A percentile compares a stretch with the other conserved stretches of the same genome.
phyloP scores from a whole-genome alignment of 495 filamentous ascomycete species.

The Penicillium ucsense region DNA sequence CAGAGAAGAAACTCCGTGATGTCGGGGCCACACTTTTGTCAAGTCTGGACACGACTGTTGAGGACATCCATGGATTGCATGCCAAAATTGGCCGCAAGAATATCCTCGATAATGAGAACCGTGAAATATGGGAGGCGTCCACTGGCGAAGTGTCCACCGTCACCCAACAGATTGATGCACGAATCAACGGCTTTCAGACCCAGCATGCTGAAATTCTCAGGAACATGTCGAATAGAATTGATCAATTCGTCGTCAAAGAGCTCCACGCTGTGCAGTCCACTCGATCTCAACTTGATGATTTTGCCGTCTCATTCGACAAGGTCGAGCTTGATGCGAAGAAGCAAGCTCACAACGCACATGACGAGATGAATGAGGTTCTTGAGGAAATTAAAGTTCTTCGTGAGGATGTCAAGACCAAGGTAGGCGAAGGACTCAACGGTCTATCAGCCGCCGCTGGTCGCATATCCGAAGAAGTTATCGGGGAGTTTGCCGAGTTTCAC shows the following conservation, averaged over 20 bases:
- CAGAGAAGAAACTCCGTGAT: slow-evolving; percentile 62
- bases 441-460: slow-evolving; percentile 76
- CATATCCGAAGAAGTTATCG: slow-evolving; percentile 85
- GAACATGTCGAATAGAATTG: slow-evolving; percentile 57
- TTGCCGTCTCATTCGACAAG: slow-evolving; percentile 52
- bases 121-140: slow-evolving; percentile 68
- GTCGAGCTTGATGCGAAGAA: slow-evolving; percentile 56
- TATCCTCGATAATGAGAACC: slow-evolving; percentile 69
- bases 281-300: slow-evolving; percentile 57
- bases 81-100: slow-evolving; percentile 75
- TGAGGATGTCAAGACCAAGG: slow-evolving; percentile 74
- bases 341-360: slow-evolving; percentile 60
- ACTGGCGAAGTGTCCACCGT: slow-evolving; percentile 62
- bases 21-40: slow-evolving; percentile 67
- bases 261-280: slow-evolving; percentile 55
- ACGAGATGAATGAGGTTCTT: slow-evolving; percentile 82
- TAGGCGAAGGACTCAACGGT: slow-evolving; percentile 76
- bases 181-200: slow-evolving; percentile 55
- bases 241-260: slow-evolving; percentile 62
- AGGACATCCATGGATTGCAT: slow-evolving; percentile 70
- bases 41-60: slow-evolving; percentile 63
- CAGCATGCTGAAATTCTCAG: slow-evolving; percentile 63
- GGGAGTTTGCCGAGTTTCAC: slow-evolving; percentile 74
- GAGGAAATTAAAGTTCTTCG: slow-evolving; percentile 85
- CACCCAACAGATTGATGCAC: slow-evolving; percentile 64